These are phyloP conservation scores for Botrytis galanthina DNA, from an alignment of 2,329 filamentous ascomycete genomes.

Conservation along the genomic window DNA sequence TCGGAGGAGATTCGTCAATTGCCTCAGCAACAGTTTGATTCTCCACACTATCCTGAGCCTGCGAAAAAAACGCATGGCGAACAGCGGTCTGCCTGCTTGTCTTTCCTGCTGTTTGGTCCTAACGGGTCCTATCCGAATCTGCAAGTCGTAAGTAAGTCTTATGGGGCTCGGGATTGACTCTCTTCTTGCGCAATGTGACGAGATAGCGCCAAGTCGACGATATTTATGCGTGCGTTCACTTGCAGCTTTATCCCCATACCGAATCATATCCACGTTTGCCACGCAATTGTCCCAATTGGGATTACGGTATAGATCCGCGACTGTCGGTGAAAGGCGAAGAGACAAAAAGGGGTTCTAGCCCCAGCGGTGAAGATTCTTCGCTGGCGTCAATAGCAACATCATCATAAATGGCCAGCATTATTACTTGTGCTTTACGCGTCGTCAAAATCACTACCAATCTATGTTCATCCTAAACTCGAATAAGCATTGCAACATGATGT, in stretches of 20 bases:
- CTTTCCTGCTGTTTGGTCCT: background rate
- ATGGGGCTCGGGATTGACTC: conserved; percentile 16
- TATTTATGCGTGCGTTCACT: conserved; percentile 19
- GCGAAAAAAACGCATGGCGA: conserved; percentile 18
- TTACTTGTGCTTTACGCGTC: conserved; percentile 1
- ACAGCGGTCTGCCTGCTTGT: conserved; percentile 21
- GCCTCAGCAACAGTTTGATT: conserved; percentile 17
- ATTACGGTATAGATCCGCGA: background rate
- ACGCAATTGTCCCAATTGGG: conserved; percentile 11
- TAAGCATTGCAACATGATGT: conserved; percentile 5
- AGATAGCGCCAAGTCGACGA: conserved; percentile 19
- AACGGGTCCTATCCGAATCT: conserved; percentile 20
- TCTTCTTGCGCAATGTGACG: conserved; percentile 22
- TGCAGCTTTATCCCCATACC: conserved; percentile 17
- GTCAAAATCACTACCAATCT: background rate
- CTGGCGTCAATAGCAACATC: conserved; percentile 11
- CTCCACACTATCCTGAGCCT: background rate
- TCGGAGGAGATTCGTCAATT: conserved; percentile 10
- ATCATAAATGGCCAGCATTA: conserved; percentile 4
- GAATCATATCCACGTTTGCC: conserved; percentile 13
- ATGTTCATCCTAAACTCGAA: background rate
- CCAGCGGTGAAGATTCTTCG: conserved; percentile 21
- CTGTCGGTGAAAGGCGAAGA: conserved; percentile 19
- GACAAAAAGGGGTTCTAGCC: conserved; percentile 15
- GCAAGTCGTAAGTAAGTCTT: conserved; percentile 13